Base-by-base conservation (phyloP, 208 protist species). In the Trypanosomatidae sp. region DNA sequence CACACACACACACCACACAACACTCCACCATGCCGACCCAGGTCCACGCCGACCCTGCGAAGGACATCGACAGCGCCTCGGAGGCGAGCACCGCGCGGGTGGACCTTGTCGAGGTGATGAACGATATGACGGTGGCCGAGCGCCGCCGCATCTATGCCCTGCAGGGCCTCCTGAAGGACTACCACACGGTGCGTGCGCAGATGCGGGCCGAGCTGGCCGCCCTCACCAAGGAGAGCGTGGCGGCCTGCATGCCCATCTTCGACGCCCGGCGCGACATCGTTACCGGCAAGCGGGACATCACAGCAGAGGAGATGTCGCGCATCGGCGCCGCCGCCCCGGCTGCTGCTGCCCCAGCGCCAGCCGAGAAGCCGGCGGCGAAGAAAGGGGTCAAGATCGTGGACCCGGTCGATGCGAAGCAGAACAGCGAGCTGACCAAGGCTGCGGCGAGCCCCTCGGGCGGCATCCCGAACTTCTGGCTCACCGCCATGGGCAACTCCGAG, bases 401-500 rank as follows among this genome's bases (percentile, higher is more conserved):
- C 36, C 79, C 86, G 6, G 76, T 83, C 41, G 84, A 90, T 43
- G 74, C 74, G 67, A 73, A 69, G 55, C 59, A 72, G 47, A 80
- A 78, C 47, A 67, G 49, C 47, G 71, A 46, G n/a, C 69, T 92
- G 17, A 69, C 64, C 39, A 53, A 58, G 28, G 85, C 84, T 2
- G 89, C 86, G 30, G 77, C 69, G 25, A 67, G 73, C 25, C 70
- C 83, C 6, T 55, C 78, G n/a, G 88, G 89, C n/a, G 94, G 94
- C 36, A 95, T 98, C 69, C 91, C 94, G 19, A n/a, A n/a, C n/a
- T n/a, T n/a, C n/a, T 98, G 94, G 93, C 79, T 98, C 22, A 87
- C 70, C 13, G 90, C 90, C 3, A 68, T 98, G 76, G 60, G 64
- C 22, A 86, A 94, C 74, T 65, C 71, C n/a, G 84, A 88, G 55